Base-by-base conservation (phyloP, 352 stramenopile species). In the Poterioochromonas sp. region DNA sequence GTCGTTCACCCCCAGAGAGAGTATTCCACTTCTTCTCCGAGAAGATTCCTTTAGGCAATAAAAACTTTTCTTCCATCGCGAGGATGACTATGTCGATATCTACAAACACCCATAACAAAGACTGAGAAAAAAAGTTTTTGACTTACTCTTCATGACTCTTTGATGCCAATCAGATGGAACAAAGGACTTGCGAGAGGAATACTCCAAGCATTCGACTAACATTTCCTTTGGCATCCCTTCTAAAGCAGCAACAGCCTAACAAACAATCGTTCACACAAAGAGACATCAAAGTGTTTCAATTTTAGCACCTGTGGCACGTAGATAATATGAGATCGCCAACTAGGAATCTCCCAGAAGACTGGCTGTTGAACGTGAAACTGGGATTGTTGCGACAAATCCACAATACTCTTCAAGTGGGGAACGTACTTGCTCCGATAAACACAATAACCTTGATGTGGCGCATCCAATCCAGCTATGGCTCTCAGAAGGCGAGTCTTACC, bases 1-100 rank as follows among this genome's bases (percentile, higher is more conserved):
- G 62, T 47, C 62, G 62, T 43, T 71, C 62, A 43, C 62, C 62
- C 26, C 62, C 62, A 8, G 62, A 71, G 8, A 71, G 12, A 22
- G n/a, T 32, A 41, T 29, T 29, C 62, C 62, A 71, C 12, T 5
- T 11, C 15, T 8, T 29, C 2, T 41, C 15, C 62, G 41, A 26
- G 2, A 44, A 44, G 1, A 11, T 29, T 71, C 18, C 32, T 58
- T 26, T 15, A 58, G 26, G 47, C 47, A 15, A 15, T 26, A 58
- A 26, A 26, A 26, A 58, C 15, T 26, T 58, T 26, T n/a, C n/a
- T n/a, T n/a, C n/a, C n/a, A n/a, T 58, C 47, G 47, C 15, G 47
- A 58, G 15, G 47, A 26, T 58, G 15, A 58, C 47, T 26, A 26
- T 58, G 47, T 26, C 15, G 15, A 15, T 15, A 26, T 26, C 15